Evolutionary conservation across 1,139 yeast species (phyloP).

Genomic region (Scheffersomyces quercinus): DNA sequence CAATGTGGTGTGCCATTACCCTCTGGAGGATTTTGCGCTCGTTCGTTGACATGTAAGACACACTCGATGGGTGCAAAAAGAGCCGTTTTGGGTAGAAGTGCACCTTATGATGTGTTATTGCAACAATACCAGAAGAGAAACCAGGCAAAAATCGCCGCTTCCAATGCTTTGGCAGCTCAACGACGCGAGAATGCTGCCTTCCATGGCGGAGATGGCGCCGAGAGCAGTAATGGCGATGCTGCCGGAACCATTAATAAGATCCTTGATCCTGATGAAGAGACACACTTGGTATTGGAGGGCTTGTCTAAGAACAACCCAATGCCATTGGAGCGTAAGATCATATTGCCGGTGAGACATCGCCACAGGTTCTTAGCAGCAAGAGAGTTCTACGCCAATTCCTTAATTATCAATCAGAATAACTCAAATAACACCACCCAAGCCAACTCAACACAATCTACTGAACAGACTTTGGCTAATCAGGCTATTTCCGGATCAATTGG

Average conservation of each 20-base stretch:
- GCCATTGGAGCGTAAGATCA: constrained; percentile 76
- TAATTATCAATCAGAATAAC: constrained; percentile 37
- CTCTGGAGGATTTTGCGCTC: constrained; percentile 90
- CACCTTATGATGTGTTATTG: constrained; percentile 84
- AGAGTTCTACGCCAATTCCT: constrained; percentile 71
- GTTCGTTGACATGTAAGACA: constrained; percentile 94
- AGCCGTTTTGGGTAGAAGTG: constrained; percentile 89
- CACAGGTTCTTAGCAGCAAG: constrained; percentile 78
- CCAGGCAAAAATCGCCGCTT: constrained; percentile 86
- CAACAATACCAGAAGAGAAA: constrained; percentile 91
- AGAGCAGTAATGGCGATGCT: constrained; percentile 22
- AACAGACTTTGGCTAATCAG: constrained; percentile 49
- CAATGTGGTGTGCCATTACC: constrained; percentile 97
- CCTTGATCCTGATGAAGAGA: constrained; percentile 84
- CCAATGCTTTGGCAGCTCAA: constrained; percentile 66
- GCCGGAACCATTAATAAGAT: constrained; percentile 25
- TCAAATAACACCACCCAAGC: constrained; percentile 16
- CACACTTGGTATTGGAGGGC: constrained; percentile 91
- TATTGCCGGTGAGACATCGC: constrained; percentile 70
- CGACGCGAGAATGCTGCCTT: constrained; percentile 48
- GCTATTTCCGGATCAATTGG: constrained; percentile 62
- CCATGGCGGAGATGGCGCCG: constrained; percentile 27
- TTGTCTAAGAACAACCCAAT: constrained; percentile 76
- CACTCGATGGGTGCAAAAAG: constrained; percentile 98
- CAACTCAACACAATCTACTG: constrained; percentile 22